Evolutionary conservation across 202 grass and related monocot genomes (phyloP).

Genomic region (Alloteropsis angusta): DNA sequence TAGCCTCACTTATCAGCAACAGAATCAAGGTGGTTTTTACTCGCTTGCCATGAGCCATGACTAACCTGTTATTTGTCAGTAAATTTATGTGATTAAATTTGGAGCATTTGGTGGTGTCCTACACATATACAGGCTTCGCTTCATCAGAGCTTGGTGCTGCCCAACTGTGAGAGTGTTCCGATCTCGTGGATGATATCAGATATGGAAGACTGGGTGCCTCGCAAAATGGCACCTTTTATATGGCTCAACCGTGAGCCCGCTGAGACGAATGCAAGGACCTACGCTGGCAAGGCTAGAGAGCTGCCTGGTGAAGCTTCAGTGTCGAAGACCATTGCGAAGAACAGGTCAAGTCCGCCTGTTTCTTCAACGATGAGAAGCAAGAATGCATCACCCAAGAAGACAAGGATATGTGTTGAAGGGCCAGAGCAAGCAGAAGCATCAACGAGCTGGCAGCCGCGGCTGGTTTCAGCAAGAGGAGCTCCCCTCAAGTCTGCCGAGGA

Average conservation of each 20-base stretch:
- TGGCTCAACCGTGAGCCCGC: constrained; percentile 43
- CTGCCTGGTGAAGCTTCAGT: neutral
- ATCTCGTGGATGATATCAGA: constrained; percentile 75
- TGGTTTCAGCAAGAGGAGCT: neutral
- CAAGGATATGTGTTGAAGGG: neutral
- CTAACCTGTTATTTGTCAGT: neutral
- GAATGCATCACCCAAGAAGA: constrained; percentile 7
- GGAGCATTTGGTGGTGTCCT: neutral
- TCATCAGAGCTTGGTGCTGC: constrained; percentile 54
- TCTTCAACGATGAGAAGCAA: constrained; percentile 24
- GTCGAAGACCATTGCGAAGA: neutral
- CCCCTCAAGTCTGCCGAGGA: neutral
- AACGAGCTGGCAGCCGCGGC: neutral
- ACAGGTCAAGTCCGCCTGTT: constrained; percentile 12
- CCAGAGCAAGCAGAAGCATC: constrained; percentile 14
- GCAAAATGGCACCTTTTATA: constrained; percentile 59
- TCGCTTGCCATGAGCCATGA: neutral
- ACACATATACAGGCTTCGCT: constrained; percentile 39
- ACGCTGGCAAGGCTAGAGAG: neutral
- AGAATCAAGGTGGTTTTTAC: constrained; percentile 53
- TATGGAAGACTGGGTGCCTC: constrained; percentile 73
- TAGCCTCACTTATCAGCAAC: constrained; percentile 54
- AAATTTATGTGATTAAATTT: neutral
- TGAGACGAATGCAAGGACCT: neutral
- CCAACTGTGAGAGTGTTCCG: constrained; percentile 44